Conservation (phyloP, 1,284 basidiomycete species). For the Ceratobasidium sp. region DNA sequence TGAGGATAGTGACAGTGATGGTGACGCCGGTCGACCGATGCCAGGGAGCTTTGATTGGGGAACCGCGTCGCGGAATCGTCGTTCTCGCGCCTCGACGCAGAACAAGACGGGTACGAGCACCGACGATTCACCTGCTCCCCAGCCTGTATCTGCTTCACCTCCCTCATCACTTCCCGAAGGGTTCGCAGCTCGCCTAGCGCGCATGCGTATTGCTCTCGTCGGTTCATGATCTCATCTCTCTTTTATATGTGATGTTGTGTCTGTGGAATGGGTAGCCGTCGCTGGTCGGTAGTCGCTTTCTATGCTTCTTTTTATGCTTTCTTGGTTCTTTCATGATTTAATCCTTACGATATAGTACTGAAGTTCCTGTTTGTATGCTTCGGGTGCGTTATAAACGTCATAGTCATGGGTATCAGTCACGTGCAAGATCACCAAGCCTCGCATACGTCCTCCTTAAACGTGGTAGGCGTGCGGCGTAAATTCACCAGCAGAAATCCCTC, state of each 20-base stretch:
- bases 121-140: neutral
- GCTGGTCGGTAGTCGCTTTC: no score
- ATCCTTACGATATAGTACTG: neutral
- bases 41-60: conserved; percentile 40
- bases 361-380: no score
- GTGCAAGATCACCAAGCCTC: no score
- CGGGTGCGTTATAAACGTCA: no score
- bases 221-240: neutral
- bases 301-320: conserved; percentile 24
- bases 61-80: conserved; percentile 16
- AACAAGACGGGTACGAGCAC: conserved; percentile 2
- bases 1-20: conserved; percentile 21
- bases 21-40: conserved; percentile 5
- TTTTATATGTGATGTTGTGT: neutral
- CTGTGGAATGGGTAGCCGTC: conserved; percentile 2
- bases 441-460: no score
- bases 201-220: conserved; percentile 35
- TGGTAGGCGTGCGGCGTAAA: no score
- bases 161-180: conserved; percentile 17
- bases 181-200: conserved; percentile 12
- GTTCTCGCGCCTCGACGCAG: conserved; percentile 3
- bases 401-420: no score
- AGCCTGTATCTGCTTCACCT: neutral
- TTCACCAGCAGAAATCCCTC: no score
- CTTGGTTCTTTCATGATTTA: neutral